phyloP scores from a whole-genome alignment of 345 rosid genomes.

The Abelmoschus esculentus region DNA sequence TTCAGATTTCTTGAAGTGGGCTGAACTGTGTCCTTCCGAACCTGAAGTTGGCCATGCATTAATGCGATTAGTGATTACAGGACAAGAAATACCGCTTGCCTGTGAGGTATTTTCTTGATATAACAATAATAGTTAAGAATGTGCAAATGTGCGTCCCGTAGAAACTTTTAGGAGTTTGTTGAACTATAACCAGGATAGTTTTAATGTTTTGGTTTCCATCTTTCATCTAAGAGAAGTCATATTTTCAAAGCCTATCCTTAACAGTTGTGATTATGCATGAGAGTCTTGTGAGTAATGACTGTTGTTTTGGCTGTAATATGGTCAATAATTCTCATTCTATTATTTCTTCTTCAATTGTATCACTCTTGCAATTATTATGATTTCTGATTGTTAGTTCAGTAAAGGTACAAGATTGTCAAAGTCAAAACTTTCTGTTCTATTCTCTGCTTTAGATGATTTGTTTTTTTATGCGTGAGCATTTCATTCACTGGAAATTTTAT shows the following conservation, averaged over 20 bases:
- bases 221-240: background rate
- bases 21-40: conserved; percentile 96
- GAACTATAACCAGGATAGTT: background rate
- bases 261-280: background rate
- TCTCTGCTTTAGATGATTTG: background rate
- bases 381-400: background rate
- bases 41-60: conserved; percentile 95
- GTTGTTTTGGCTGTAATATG: background rate
- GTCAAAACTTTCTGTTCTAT: background rate
- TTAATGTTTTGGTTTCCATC: background rate
- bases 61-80: conserved; percentile 97
- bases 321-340: background rate
- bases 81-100: conserved; percentile 96
- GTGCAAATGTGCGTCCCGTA: background rate
- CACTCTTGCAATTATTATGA: background rate
- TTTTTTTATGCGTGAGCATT: background rate
- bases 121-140: background rate
- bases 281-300: background rate
- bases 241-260: background rate
- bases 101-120: conserved; percentile 62
- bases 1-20: conserved; percentile 95
- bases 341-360: background rate
- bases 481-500: conserved; percentile 8
- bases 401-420: background rate
- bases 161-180: background rate